Evolutionary conservation across 139 green algal genomes (phyloP), one percentile per base, ranked within the genome.

Genomic region (Coelastrella sp.): DNA sequence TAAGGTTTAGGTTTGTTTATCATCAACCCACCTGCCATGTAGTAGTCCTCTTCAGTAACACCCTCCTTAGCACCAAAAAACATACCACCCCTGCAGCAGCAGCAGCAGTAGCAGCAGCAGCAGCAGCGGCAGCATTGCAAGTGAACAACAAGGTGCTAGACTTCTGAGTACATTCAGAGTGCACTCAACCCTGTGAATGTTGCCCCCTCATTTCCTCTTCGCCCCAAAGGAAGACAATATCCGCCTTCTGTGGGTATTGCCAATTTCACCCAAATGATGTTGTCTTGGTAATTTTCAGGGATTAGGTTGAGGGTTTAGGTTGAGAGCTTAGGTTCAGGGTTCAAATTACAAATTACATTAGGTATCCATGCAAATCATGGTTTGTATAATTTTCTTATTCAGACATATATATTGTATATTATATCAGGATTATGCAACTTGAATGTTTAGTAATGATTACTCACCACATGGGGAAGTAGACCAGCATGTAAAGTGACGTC

Each of bases 381-480:
- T n/a, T n/a, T 8, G 14, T 76, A 7, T n/a, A 8, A 4, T 5
- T 68, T 68, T 11, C 61, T 19, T 68, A 9, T 68, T 11, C 61
- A 68, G 9, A 19, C 9, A 68, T 11, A 19, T 68, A 70, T 20
- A 20, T 12, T 70, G 5, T 70, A 15, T 70, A 12, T 70, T 70
- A 1, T 70, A 12, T 70, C 5, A 1, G 1, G 14, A 70, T 12
- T 70, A 12, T 70, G 63, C 63, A 70, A 70, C 63, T 20, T 4
- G 35, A 49, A 70, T 70, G 4, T 0, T 78, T 0, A 35, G 70
- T 25, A 25, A 11, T 78, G 20, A 63, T 24, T 25, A 79, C 83
- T 80, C 83, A 88, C 97, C 97, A 99, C 96, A 97, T 97, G 76
- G 97, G 97, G 94, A 99, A 99, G 92, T 97, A 96, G 83, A 99